Conservation (phyloP, 1,139 yeast species). For the Martiniozyma asiatica region DNA sequence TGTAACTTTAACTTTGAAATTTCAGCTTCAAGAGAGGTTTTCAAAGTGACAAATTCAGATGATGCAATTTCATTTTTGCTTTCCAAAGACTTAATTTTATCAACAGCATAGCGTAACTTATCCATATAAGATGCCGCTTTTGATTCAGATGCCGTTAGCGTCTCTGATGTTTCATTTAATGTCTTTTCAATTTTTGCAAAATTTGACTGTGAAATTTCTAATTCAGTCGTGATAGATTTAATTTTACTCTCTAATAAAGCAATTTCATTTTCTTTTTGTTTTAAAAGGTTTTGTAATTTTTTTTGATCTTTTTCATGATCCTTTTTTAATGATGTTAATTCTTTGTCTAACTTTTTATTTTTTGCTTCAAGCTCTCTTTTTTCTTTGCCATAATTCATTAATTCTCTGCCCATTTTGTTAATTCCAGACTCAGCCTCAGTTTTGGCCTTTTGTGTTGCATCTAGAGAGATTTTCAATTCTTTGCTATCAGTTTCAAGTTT, state of each 20-base stretch:
- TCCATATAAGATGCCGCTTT: slow-evolving; percentile 32
- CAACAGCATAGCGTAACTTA: slow-evolving; percentile 36
- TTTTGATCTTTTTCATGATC: slow-evolving; percentile 22
- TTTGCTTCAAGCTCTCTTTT: slow-evolving; percentile 41
- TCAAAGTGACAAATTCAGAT: neutral
- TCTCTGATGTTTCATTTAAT: slow-evolving; percentile 24
- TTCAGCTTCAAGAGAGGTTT: no score
- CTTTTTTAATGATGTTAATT: slow-evolving; percentile 20
- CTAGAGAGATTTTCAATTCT: slow-evolving; percentile 29
- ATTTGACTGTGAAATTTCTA: slow-evolving; percentile 10
- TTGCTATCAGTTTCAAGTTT: slow-evolving; percentile 25
- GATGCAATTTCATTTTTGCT: no score
- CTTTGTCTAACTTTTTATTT: slow-evolving; percentile 31
- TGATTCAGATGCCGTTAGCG: slow-evolving; percentile 25
- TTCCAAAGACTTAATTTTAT: slow-evolving; percentile 32
- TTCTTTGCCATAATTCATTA: slow-evolving; percentile 52
- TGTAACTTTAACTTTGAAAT: neutral
- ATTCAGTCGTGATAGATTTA: slow-evolving; percentile 9
- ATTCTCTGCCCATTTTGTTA: slow-evolving; percentile 79
- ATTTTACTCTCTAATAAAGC: slow-evolving; percentile 12
- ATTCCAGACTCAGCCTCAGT: slow-evolving; percentile 76
- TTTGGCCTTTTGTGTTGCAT: slow-evolving; percentile 34
- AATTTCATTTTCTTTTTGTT: slow-evolving; percentile 17
- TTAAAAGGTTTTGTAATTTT: slow-evolving; percentile 13
- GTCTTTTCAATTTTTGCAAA: slow-evolving; percentile 19